A percentile compares a stretch with the other conserved stretches of the same genome.
Evolutionary conservation across 805 yeast species (phyloP).

Genomic region (Kregervanrija pseudodelftensis): DNA sequence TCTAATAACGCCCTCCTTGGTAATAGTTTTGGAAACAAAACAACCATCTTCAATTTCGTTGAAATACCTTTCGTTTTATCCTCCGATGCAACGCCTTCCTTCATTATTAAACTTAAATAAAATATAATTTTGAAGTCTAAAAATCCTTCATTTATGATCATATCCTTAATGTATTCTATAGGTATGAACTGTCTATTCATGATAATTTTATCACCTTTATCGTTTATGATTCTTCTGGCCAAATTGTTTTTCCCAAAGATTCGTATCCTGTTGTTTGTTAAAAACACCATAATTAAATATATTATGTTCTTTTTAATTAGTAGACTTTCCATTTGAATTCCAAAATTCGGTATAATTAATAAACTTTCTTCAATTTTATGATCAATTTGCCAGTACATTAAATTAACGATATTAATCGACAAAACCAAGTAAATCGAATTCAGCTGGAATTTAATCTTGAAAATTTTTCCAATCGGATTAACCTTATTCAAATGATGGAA

Average conservation of each 20-base stretch:
- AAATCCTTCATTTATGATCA: slow-evolving; percentile 73
- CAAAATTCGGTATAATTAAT: slow-evolving; percentile 40
- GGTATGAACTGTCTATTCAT: slow-evolving; percentile 43
- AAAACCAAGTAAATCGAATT: slow-evolving; percentile 9
- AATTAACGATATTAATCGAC: slow-evolving; percentile 13
- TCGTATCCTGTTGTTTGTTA: not conserved
- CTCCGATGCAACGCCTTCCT: slow-evolving; percentile 17
- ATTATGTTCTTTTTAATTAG: slow-evolving; percentile 18
- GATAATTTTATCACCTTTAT: slow-evolving; percentile 1
- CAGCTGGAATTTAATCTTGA: not conserved
- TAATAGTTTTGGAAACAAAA: slow-evolving; percentile 25
- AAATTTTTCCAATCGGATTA: slow-evolving; percentile 7
- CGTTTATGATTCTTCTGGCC: not conserved
- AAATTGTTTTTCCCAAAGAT: not conserved
- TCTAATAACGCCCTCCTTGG: slow-evolving; percentile 26
- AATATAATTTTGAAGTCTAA: slow-evolving; percentile 58
- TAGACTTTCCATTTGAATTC: slow-evolving; percentile 36
- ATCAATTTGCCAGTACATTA: slow-evolving; percentile 20
- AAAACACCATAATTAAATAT: slow-evolving; percentile 1
- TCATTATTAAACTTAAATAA: slow-evolving; percentile 54
- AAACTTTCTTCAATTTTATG: slow-evolving; percentile 36
- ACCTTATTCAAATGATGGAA: slow-evolving; percentile 9
- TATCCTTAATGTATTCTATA: slow-evolving; percentile 47
- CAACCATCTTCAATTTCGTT: slow-evolving; percentile 19
- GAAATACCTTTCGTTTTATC: slow-evolving; percentile 2